Evolutionary conservation across 768 basidiomycete genomes (phyloP), one percentile per base, ranked within the genome.

Genomic region (Suillus ampliporus): DNA sequence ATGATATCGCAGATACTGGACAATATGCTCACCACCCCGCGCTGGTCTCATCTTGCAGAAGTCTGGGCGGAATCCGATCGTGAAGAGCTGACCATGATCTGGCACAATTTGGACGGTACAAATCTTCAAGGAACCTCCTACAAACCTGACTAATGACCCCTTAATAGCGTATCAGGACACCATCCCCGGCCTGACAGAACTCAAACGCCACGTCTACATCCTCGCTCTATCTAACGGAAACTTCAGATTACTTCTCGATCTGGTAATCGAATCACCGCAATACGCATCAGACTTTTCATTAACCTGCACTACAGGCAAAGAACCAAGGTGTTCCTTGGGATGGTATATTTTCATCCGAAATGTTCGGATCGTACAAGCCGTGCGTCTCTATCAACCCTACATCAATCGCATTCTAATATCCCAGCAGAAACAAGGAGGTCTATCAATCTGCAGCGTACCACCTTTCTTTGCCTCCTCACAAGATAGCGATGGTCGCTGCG

Each of bases 291-390:
- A 37, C n/a, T 2, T 13, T 38, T 44, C 17, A 23, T 44, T 57
- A 21, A 67, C 34, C 14, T 28, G 2, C 17, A 15, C 4, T 28
- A 26, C 57, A 89, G 88, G 87, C 89, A 1, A 89, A 86, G 72
- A 73, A 83, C 60, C 84, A 86, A 3, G 76, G 81, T 19, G 74
- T 90, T 4, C 88, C 88, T 0, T 89, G 86, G 88, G 88, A 90
- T 61, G 77, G 79, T 1, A 73, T 90, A 23, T 81, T 91, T 60
- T 88, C 88, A 1, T 76, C 82, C 1, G 86, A 88, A 60, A 74
- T 90, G 19, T 86, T 89, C 54, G 77, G 79, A 10, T 82, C 83
- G 0, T 90, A 83, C 77, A 90, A 91, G 69, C 87, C 89, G 89
- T 89, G 48, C 43, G 85, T 74, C 7, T 31, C 8, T n/a, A 34